Base-by-base conservation (phyloP, 2,329 filamentous ascomycete species). In the Nigrograna mackinnonii region DNA sequence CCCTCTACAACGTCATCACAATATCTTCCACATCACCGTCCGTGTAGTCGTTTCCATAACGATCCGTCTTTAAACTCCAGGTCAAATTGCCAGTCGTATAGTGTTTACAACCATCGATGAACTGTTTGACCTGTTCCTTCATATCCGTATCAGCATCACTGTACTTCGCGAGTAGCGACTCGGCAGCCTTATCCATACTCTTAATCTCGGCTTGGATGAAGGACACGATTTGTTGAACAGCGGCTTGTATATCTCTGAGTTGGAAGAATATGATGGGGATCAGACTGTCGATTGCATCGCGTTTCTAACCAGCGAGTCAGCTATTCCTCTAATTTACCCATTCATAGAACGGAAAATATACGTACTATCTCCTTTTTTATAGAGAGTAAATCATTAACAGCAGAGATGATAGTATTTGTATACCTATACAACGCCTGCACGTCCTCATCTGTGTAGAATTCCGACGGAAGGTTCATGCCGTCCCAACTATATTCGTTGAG, bases 401-500 rank as follows among this genome's bases (percentile, higher is more conserved):
- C 40, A n/a, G 28, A 35, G 12, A 51, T 35, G 22, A 51, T 43
- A 12, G 38, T 46, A 21, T 46, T 51, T 19, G 42, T 43, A n/a
- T 26, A 35, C 19, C 32, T 17, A n/a, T 39, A 34, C 6, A 49
- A 22, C 3, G 11, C n/a, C 9, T 37, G 30, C 22, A 49, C 38
- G 32, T 47, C 35, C 14, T 41, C 36, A 19, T 43, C 33, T 14
- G 32, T 35, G 24, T 45, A 40, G 12, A 50, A 31, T 7, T 35
- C 24, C 2, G 20, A 9, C n/a, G 49, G 47, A 12, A 49, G 35
- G 39, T 24, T 5, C 21, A 41, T 44, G 6, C 18, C 16, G 13
- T 39, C 37, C 18, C 31, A 43, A 30, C 38, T 46, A 20, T 41
- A 54, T 35, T 54, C 50, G 22, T 43, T 47, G 16, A 47, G 22